A percentile compares a stretch with the other conserved stretches of the same genome.
Evolutionary conservation across 352 stramenopile genomes (phyloP).

Genomic region (Phytophthora idaei): DNA sequence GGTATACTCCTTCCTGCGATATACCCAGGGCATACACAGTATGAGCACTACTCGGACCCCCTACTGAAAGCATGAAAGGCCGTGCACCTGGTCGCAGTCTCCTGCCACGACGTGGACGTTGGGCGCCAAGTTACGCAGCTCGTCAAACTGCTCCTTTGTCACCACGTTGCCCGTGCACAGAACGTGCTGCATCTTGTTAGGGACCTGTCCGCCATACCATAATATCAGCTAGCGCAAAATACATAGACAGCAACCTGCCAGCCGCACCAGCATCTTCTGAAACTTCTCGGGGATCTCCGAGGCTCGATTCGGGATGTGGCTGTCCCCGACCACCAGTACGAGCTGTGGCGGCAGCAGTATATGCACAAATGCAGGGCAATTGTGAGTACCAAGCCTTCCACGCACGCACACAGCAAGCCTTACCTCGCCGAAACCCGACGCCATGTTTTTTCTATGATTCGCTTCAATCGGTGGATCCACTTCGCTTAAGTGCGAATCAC

Average conservation of each 20-base stretch:
- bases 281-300: constrained; percentile 97
- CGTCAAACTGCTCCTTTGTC: constrained; percentile 95
- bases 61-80: neutral
- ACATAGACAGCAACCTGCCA: neutral
- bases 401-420: neutral
- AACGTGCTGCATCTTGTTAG: constrained; percentile 99
- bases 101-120: constrained; percentile 97
- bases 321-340: constrained; percentile 97
- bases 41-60: neutral
- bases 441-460: constrained; percentile 38
- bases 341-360: constrained; percentile 71
- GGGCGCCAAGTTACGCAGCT: constrained; percentile 93
- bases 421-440: constrained; percentile 72
- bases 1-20: constrained; percentile 78
- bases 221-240: neutral
- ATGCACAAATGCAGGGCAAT: neutral
- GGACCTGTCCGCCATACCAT: constrained; percentile 63
- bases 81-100: constrained; percentile 92
- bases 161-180: constrained; percentile 98
- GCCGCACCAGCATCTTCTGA: constrained; percentile 87
- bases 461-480: constrained; percentile 24
- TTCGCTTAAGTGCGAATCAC: constrained; percentile 18
- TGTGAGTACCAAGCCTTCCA: neutral
- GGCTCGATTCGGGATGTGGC: constrained; percentile 95
- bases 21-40: neutral